Conservation (phyloP, 2,329 filamentous ascomycete genomes). For the Phaeosphaeriaceae sp. region DNA sequence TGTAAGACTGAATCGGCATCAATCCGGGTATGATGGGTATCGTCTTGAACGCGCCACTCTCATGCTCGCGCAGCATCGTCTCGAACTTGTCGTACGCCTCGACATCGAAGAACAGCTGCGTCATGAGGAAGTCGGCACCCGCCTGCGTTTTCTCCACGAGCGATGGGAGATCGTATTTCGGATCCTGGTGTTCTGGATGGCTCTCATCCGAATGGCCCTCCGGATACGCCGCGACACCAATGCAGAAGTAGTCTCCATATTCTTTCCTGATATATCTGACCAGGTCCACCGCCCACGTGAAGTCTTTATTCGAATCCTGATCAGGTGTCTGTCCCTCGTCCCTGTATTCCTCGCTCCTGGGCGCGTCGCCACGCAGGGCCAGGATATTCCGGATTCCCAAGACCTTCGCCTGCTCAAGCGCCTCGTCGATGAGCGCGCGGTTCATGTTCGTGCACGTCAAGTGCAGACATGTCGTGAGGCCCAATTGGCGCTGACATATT, state of each 20-base stretch:
- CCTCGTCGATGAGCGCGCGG: conserved; percentile 81
- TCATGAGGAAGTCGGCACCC: conserved; percentile 98
- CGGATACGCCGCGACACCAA: conserved; percentile 93
- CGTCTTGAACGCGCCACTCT: conserved; percentile 83
- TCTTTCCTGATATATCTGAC: conserved; percentile 86
- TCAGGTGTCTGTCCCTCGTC: conserved; percentile 69
- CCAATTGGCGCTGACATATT: conserved; percentile 90
- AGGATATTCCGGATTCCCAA: conserved; percentile 94
- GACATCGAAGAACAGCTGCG: conserved; percentile 94
- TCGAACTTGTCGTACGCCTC: conserved; percentile 85
- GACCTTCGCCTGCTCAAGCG: conserved; percentile 87
- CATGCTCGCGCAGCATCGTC: conserved; percentile 75
- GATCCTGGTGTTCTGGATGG: conserved; percentile 78
- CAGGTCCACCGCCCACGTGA: conserved; percentile 87
- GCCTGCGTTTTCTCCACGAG: conserved; percentile 89
- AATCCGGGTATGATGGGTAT: conserved; percentile 92
- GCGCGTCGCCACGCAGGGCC: conserved; percentile 89
- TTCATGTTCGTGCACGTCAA: conserved; percentile 99
- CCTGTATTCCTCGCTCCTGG: conserved; percentile 86
- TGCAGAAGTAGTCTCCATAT: conserved; percentile 93
- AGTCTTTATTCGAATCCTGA: conserved; percentile 74
- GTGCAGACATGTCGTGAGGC: conserved; percentile 93
- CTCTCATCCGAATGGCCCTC: conserved; percentile 94
- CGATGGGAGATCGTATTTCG: conserved; percentile 77
- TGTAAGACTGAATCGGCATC: conserved; percentile 98